A percentile compares a stretch with the other conserved stretches of the same genome.
Evolutionary conservation across 805 yeast genomes (phyloP).

Genomic region (Brettanomyces naardenensis): DNA sequence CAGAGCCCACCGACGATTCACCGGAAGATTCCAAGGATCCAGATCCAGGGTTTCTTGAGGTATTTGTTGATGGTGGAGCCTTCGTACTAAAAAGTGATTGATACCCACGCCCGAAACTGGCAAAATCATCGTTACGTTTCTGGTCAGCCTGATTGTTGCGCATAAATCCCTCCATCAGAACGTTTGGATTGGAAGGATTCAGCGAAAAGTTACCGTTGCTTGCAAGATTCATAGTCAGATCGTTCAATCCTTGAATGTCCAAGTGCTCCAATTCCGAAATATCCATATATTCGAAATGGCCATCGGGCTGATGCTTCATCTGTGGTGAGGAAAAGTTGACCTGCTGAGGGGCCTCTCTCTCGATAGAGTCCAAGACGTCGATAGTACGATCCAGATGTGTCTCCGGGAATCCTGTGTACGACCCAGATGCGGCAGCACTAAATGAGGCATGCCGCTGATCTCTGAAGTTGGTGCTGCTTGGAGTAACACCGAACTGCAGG

Average conservation of each 20-base stretch:
- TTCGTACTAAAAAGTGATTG: not conserved
- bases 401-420: conserved; percentile 41
- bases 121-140: not conserved
- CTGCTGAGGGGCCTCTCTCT: conserved; percentile 49
- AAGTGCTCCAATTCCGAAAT: conserved; percentile 21
- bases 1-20: conserved; percentile 2
- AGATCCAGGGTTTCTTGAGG: not conserved
- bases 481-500: too few relatives aligned
- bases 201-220: too few relatives aligned
- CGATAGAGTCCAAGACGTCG: conserved; percentile 9
- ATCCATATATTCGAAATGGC: conserved; percentile 27
- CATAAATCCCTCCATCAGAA: not conserved
- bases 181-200: not conserved
- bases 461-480: conserved; percentile 17
- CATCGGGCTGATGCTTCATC: conserved; percentile 19
- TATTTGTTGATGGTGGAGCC: not conserved
- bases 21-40: conserved; percentile 1
- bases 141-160: not conserved
- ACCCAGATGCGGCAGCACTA: conserved; percentile 53
- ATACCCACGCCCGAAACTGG: not conserved
- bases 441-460: conserved; percentile 48
- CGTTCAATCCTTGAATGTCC: conserved; percentile 7
- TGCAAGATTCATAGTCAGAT: too few relatives aligned
- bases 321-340: conserved; percentile 84
- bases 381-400: conserved; percentile 5